A percentile compares a stretch with the other conserved stretches of the same genome.
Evolutionary conservation across 305 asterid species (phyloP).

Genomic region (Petunia hybrid): DNA sequence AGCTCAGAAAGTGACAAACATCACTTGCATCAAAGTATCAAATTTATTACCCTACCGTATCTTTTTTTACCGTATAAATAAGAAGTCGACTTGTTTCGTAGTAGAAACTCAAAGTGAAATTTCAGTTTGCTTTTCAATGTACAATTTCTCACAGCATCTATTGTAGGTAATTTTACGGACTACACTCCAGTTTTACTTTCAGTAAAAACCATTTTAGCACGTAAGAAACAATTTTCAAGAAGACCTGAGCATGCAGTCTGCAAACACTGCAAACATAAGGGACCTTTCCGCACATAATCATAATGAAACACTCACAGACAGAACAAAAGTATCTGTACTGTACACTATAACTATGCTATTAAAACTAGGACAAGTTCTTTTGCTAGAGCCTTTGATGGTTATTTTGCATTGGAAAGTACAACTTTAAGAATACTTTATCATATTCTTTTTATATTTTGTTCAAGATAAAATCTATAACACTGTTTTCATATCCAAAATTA

Average conservation of each 20-base stretch:
- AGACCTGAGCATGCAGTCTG: constrained; percentile 1
- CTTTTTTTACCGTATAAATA: not conserved
- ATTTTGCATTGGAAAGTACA: not conserved
- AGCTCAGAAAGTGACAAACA: not conserved
- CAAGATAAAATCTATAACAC: not conserved
- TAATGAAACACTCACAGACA: constrained; percentile 22
- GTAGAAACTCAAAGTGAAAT: not conserved
- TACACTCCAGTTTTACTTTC: constrained; percentile 19
- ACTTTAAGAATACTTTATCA: not conserved
- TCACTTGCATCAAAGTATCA: not conserved
- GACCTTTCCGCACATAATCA: not conserved
- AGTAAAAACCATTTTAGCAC: constrained; percentile 26
- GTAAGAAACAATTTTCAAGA: constrained; percentile 29
- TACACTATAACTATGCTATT: not conserved
- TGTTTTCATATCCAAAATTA: not conserved
- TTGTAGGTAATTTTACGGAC: constrained; percentile 21
- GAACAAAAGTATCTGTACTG: constrained; percentile 22
- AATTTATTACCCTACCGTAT: not conserved
- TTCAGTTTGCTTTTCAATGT: constrained; percentile 25
- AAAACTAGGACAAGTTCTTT: not conserved
- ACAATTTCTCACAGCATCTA: constrained; percentile 8
- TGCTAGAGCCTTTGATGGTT: not conserved
- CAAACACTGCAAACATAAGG: constrained; percentile 5
- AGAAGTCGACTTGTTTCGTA: not conserved
- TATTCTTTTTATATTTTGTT: too few relatives aligned